phyloP scores from a whole-genome alignment of 331 rosid genomes.

The Spiraea crenata region DNA sequence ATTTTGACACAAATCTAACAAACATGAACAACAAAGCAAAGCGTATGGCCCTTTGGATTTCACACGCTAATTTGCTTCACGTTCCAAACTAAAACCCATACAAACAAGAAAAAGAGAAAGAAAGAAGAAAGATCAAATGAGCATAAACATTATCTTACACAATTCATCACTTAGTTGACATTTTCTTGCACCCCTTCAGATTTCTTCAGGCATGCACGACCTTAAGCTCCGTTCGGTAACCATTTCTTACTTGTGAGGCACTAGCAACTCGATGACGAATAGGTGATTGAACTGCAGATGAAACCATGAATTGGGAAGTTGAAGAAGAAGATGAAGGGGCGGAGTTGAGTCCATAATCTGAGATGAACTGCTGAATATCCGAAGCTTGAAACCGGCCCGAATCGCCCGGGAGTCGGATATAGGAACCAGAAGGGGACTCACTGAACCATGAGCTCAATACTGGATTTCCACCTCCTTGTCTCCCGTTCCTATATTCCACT shows the following conservation, averaged over 20 bases:
- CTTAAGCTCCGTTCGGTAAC: not conserved
- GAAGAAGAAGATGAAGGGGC: conserved; percentile 39
- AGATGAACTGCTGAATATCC: conserved; percentile 27
- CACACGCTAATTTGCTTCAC: conserved; percentile 28
- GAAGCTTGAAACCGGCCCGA: conserved; percentile 58
- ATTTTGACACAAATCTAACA: conserved; percentile 22
- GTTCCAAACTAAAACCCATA: conserved; percentile 3
- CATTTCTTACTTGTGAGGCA: conserved; percentile 10
- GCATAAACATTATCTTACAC: not conserved
- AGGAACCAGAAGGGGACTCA: conserved; percentile 77
- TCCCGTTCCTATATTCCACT: conserved; percentile 61
- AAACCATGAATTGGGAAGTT: conserved; percentile 35
- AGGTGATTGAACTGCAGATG: conserved; percentile 70
- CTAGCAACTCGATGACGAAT: conserved; percentile 50
- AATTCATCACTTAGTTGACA: conserved; percentile 4
- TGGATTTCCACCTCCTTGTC: conserved; percentile 23
- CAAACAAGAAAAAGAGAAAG: not conserved
- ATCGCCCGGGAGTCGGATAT: conserved; percentile 73
- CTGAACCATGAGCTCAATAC: conserved; percentile 55
- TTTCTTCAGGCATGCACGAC: conserved; percentile 21
- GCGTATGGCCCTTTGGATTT: conserved; percentile 39
- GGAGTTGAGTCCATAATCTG: conserved; percentile 25
- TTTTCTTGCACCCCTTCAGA: conserved; percentile 20
- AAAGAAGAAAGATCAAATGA: not conserved
- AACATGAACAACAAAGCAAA: conserved; percentile 16